phyloP scores from a whole-genome alignment of 768 basidiomycete species.

The Mycena olivaceomarginata region DNA sequence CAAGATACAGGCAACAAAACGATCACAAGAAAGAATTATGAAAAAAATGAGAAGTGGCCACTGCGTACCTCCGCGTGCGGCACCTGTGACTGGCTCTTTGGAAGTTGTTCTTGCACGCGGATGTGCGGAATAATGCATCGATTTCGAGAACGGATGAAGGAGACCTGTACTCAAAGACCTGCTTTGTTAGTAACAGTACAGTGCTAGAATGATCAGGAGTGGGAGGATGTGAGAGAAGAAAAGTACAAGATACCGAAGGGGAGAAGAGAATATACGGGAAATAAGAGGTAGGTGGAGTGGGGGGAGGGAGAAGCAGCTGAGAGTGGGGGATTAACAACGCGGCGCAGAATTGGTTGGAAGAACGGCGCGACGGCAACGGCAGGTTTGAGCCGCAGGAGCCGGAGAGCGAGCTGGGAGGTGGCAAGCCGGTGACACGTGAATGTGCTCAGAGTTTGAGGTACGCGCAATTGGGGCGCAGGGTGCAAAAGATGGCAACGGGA shows the following conservation, averaged over 20 bases:
- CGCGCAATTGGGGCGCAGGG: background rate
- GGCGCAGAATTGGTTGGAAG: constrained; percentile 11
- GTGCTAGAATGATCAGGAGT: constrained; percentile 3
- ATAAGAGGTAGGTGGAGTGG: background rate
- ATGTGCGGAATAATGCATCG: background rate
- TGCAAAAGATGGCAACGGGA: too few species aligned
- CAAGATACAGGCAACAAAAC: constrained; percentile 2
- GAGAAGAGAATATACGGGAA: background rate
- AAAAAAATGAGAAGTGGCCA: constrained; percentile 15
- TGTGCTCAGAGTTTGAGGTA: constrained; percentile 8
- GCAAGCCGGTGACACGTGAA: constrained; percentile 14
- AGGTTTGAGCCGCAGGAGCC: constrained; percentile 9
- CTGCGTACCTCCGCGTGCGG: background rate
- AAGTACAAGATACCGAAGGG: background rate
- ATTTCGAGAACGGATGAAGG: constrained; percentile 2
- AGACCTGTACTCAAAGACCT: too few species aligned
- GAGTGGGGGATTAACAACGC: constrained; percentile 4
- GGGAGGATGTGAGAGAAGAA: background rate
- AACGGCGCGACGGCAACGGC: constrained; percentile 15
- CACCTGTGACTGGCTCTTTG: constrained; percentile 10
- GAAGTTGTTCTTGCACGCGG: constrained; percentile 4
- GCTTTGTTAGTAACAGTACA: constrained; percentile 2
- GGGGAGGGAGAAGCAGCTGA: constrained; percentile 3
- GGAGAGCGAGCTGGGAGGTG: constrained; percentile 3
- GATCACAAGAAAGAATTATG: background rate